A percentile compares a stretch with the other conserved stretches of the same genome.
These are phyloP conservation scores for Penicillium frequentans DNA, from an alignment of 2,329 filamentous ascomycete genomes.

Conservation along the genomic window DNA sequence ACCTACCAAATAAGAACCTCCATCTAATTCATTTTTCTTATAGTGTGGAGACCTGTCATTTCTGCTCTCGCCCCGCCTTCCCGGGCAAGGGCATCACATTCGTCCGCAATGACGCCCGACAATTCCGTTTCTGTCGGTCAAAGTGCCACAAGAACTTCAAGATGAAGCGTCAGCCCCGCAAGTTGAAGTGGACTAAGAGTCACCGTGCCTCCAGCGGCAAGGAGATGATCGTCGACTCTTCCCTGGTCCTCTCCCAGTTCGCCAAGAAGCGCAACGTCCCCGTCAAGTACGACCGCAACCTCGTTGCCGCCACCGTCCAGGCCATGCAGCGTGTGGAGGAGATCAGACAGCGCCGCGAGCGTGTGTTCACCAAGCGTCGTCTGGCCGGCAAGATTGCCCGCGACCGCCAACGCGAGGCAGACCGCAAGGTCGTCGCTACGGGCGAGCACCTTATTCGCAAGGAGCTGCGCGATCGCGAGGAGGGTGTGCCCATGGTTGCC, in stretches of 20 bases:
- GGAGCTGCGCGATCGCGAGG: conserved; percentile 59
- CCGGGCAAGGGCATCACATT: conserved; percentile 67
- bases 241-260: conserved; percentile 70
- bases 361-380: conserved; percentile 89
- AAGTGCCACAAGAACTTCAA: conserved; percentile 81
- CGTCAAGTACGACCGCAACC: conserved; percentile 91
- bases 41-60: conserved; percentile 65
- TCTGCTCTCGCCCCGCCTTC: conserved; percentile 69
- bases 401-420: conserved; percentile 73
- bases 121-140: conserved; percentile 67
- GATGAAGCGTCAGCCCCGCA: conserved; percentile 97
- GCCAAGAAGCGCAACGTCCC: conserved; percentile 91
- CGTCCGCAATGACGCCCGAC: conserved; percentile 64
- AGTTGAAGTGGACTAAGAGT: conserved; percentile 95
- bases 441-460: conserved; percentile 89
- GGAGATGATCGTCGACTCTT: conserved; percentile 89
- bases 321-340: conserved; percentile 90
- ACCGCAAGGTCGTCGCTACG: conserved; percentile 85
- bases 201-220: conserved; percentile 84
- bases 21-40: neutral
- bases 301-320: conserved; percentile 81
- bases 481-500: conserved; percentile 38
- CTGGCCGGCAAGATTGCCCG: conserved; percentile 78
- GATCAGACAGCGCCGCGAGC: conserved; percentile 79
- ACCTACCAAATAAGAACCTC: neutral